Base-by-base conservation (phyloP, 192 early-diverging fungal genomes). In the Dissophora globulifera region DNA sequence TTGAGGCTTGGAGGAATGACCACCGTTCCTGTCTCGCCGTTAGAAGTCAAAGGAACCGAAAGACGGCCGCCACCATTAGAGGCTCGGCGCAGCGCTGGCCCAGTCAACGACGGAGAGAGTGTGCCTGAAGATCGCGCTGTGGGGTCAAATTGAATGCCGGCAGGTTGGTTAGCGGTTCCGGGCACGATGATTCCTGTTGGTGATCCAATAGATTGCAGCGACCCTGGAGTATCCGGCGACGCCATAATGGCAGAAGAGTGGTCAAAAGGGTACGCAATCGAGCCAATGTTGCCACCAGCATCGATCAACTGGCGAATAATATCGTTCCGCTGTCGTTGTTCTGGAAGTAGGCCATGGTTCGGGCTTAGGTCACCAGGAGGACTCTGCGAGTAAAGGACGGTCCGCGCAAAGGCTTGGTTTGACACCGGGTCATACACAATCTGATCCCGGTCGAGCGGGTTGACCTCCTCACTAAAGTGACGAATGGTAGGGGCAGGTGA, bases 391-490 rank as follows among this genome's bases (percentile, higher is more conserved):
- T 49, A 33, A n/a, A 58, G 63, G 13, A 42, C 30, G 7, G 54
- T 41, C 8, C 58, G 57, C 25, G 72, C 72, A 57, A 62, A 76
- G 1, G 63, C 63, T 15, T 76, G 72, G 38, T 76, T 50, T 4
- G 55, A 62, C 3, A 76, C 38, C 9, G 72, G 72, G 32, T 76
- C 72, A 17, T 60, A 53, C 10, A 51, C 38, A 32, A 70, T 56
- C 25, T 61, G 61, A 57, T 79, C 78, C 35, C 62, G 54, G 23
- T 79, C 78, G 19, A 79, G 38, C 26, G 78, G 67, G 22, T 79
- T 79, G 56, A 69, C 62, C 17, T 79, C 78, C 19, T 58, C 50
- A 25, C 68, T 70, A n/a, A 66, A 69, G 35, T 66, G 67, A 9
- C 53, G 35, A 16, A 66, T 43, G 13, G 62, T 29, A 22, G 54